Percentiles rank a stretch among this genome's conserved stretches.
Conservation (phyloP, 1,284 basidiomycete genomes). For the Anthracocystis panici-leucophaei region DNA sequence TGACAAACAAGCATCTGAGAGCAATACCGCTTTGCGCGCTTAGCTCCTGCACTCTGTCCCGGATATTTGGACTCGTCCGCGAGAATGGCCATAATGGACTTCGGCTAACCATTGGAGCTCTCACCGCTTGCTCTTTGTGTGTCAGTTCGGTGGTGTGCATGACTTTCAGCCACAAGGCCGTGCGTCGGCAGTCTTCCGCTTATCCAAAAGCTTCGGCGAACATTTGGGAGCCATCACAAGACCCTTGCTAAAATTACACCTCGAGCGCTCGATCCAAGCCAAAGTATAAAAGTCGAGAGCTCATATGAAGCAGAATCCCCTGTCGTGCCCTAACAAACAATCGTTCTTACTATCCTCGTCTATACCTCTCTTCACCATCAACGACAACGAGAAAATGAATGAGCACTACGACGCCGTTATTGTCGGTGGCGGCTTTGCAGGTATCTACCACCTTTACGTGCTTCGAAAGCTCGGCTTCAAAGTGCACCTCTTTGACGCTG, state of each 20-base stretch:
- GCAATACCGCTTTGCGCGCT: not conserved
- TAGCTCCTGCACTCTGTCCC: not conserved
- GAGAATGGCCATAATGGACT: too few species aligned
- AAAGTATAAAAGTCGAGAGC: not conserved
- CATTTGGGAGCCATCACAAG: not conserved
- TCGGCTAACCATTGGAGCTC: not conserved
- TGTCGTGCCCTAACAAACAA: not conserved
- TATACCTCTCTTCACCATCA: not conserved
- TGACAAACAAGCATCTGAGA: not conserved
- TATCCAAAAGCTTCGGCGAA: not conserved
- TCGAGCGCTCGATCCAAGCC: not conserved
- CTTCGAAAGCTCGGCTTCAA: slow-evolving; percentile 52
- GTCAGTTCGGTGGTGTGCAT: not conserved
- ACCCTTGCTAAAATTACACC: too few species aligned
- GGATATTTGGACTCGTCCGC: too few species aligned
- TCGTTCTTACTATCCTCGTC: not conserved
- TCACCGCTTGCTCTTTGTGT: not conserved
- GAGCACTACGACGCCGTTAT: slow-evolving; percentile 48
- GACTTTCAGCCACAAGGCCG: slow-evolving; percentile 2
- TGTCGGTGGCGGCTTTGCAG: slow-evolving; percentile 53
- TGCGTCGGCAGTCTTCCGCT: slow-evolving; percentile 23
- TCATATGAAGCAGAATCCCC: not conserved
- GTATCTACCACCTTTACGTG: slow-evolving; percentile 42
- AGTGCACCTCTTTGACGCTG: slow-evolving; percentile 47
- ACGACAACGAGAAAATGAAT: slow-evolving; percentile 25